phyloP scores from a whole-genome alignment of 495 filamentous ascomycete genomes.

The Tuber aestivum region DNA sequence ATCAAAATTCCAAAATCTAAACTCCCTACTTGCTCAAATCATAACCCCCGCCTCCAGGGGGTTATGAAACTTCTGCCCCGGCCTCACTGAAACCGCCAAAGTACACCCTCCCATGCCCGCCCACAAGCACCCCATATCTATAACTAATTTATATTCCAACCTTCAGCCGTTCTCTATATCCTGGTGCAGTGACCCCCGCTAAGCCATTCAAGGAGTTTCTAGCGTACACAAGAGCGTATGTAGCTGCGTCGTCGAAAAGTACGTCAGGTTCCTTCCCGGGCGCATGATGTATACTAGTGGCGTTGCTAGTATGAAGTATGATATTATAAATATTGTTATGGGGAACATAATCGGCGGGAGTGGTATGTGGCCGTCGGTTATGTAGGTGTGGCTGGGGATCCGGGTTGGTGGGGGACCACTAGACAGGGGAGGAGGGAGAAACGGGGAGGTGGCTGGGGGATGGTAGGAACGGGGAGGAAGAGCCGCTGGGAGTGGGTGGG shows the following conservation, averaged over 20 bases:
- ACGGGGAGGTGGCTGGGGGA: background rate
- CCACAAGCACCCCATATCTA: background rate
- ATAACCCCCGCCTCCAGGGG: background rate
- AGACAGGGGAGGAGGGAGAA: background rate
- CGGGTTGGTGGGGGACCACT: background rate
- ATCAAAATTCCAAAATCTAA: background rate
- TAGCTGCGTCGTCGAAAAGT: constrained; percentile 12
- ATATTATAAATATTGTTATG: constrained; percentile 6
- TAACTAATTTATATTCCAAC: background rate
- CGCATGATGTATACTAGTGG: constrained; percentile 1
- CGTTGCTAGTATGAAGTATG: constrained; percentile 7
- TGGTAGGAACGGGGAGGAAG: background rate
- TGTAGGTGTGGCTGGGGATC: background rate
- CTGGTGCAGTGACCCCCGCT: background rate
- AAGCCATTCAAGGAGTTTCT: constrained; percentile 11
- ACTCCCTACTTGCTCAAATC: background rate
- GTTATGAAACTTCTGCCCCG: background rate
- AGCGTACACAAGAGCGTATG: constrained; percentile 11
- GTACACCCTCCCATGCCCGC: background rate
- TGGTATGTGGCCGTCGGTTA: constrained; percentile 3
- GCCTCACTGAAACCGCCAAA: background rate
- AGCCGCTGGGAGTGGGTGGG: background rate
- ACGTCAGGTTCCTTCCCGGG: background rate
- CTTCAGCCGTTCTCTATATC: background rate
- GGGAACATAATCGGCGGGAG: constrained; percentile 7